Base-by-base conservation (phyloP, 495 filamentous ascomycete species). In the Tuber calosporum region DNA sequence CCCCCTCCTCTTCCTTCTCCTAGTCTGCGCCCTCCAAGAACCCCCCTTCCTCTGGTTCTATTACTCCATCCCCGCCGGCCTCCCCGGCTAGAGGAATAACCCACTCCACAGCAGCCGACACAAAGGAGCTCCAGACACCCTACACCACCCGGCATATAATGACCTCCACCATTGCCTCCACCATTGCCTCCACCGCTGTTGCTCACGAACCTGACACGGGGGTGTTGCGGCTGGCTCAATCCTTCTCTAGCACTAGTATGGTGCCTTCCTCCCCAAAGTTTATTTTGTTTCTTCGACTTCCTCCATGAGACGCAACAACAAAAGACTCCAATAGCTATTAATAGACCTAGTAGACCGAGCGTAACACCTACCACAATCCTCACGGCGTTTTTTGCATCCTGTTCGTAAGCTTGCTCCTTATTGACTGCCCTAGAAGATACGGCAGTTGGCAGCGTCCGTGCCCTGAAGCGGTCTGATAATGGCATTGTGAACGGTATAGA, bases 351-450 rank as follows among this genome's bases (percentile, higher is more conserved):
- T 26, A 77, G 40, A 15, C 76, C 71, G n/a, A 77, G 73, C 1
- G 70, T 22, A 22, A 77, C 6, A 38, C 76, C 71, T 17, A 78
- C 42, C 26, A 43, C 37, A 40, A 77, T 71, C 34, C 42, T 20
- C n/a, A 78, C 45, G 38, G 74, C 67, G 67, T 69, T 67, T 6
- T 67, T 74, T 37, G 74, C 40, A 43, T 70, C 74, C 40, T 38
- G 20, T 22, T 67, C 38, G 36, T 76, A 73, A 30, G 39, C 9
- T 13, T 13, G 67, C 13, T 37, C 66, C 67, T 62, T 62, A 62
- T 62, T 34, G 53, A 34, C 26, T 17, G 53, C 34, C 53, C 53
- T 62, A 5, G 53, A 6, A 34, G 26, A 62, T 62, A 62, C 3
- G 13, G 4, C 26, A 1, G 53, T 34, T 34, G 53, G 26, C 1